A percentile compares a stretch with the other conserved stretches of the same genome.
These are phyloP conservation scores for Candida railenensis DNA, from an alignment of 805 yeast species.

Conservation along the genomic window DNA sequence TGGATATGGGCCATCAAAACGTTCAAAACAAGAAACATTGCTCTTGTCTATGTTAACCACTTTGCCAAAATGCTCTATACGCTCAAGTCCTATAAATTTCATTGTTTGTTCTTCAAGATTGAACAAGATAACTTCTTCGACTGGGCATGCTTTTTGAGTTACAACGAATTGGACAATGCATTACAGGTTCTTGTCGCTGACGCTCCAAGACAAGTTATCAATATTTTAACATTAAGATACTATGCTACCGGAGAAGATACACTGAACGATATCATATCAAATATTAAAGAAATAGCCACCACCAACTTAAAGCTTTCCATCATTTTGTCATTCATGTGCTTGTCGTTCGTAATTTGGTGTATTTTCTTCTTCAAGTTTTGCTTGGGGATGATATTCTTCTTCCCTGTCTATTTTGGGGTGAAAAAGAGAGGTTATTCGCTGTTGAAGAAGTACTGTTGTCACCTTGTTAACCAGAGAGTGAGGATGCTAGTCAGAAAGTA, in stretches of 20 bases:
- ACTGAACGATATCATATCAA: slow-evolving; percentile 42
- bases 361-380: slow-evolving; percentile 58
- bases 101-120: slow-evolving; percentile 70
- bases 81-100: slow-evolving; percentile 56
- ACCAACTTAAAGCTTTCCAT: slow-evolving; percentile 65
- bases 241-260: slow-evolving; percentile 49
- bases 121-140: slow-evolving; percentile 63
- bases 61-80: slow-evolving; percentile 61
- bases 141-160: slow-evolving; percentile 64
- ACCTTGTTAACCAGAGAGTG: slow-evolving; percentile 56
- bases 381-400: slow-evolving; percentile 50
- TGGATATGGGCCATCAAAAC: slow-evolving; percentile 56
- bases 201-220: slow-evolving; percentile 83
- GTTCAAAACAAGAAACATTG: slow-evolving; percentile 61
- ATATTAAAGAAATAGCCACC: slow-evolving; percentile 57
- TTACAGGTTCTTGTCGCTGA: slow-evolving; percentile 68
- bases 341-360: slow-evolving; percentile 73
- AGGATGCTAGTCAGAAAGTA: slow-evolving; percentile 47
- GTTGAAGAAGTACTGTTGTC: slow-evolving; percentile 61
- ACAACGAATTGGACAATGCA: slow-evolving; percentile 63
- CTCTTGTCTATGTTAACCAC: slow-evolving; percentile 65
- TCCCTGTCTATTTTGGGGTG: slow-evolving; percentile 51
- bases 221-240: slow-evolving; percentile 63
- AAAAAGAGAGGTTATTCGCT: slow-evolving; percentile 38
- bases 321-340: slow-evolving; percentile 71